These are phyloP conservation scores for Astragalus membranaceus DNA, from an alignment of 306 rosid species.

Conservation along the genomic window DNA sequence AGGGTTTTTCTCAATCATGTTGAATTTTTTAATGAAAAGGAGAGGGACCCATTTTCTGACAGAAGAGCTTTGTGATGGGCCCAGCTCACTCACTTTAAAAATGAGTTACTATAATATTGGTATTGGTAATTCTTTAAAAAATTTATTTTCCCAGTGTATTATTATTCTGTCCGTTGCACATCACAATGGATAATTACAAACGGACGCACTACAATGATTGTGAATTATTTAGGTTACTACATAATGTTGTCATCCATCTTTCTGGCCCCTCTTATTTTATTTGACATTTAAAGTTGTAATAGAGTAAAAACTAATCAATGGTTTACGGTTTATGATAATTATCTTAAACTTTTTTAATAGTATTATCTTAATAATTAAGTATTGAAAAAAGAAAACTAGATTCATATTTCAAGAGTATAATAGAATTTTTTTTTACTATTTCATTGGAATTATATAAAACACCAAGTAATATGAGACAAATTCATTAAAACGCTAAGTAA, in stretches of 20 bases:
- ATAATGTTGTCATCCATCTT: not conserved
- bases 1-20: not conserved
- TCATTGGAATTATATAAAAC: no score
- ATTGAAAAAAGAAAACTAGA: no score
- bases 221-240: not conserved
- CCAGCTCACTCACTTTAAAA: conserved; percentile 12
- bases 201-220: conserved; percentile 27
- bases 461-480: no score
- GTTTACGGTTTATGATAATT: no score
- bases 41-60: conserved; percentile 14
- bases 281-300: no score
- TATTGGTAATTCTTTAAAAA: not conserved
- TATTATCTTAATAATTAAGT: no score
- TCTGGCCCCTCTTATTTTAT: no score
- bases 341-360: no score
- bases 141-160: not conserved
- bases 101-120: not conserved
- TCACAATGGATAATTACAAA: conserved; percentile 6
- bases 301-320: no score
- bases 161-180: not conserved
- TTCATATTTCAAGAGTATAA: no score
- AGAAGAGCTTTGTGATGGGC: conserved; percentile 20
- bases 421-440: no score
- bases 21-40: not conserved
- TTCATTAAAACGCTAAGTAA: no score